A percentile compares a stretch with the other conserved stretches of the same genome.
Conservation (phyloP, 768 basidiomycete species). For the Kwoniella mangroviensis region DNA sequence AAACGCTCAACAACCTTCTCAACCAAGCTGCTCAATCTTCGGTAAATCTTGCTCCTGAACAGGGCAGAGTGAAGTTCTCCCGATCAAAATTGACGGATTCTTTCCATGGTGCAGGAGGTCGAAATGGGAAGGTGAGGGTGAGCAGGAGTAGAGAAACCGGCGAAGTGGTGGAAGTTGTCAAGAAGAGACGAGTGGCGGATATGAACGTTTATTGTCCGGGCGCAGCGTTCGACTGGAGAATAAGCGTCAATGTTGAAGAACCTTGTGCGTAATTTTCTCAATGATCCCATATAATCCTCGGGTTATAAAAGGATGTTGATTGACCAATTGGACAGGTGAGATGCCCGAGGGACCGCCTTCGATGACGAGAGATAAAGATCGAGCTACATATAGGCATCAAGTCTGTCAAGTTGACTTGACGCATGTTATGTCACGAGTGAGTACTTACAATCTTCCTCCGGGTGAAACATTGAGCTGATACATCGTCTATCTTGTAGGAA, state of each 20-base stretch:
- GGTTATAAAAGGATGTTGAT: no score
- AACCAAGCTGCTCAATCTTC: slow-evolving; percentile 70
- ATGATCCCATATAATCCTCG: neutral
- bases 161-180: slow-evolving; percentile 69
- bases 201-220: slow-evolving; percentile 86
- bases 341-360: slow-evolving; percentile 36
- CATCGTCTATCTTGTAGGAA: neutral
- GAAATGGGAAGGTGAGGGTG: slow-evolving; percentile 73
- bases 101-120: slow-evolving; percentile 63
- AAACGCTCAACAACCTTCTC: slow-evolving; percentile 81
- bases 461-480: neutral
- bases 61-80: slow-evolving; percentile 69
- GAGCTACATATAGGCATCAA: slow-evolving; percentile 91
- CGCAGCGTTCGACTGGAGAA: slow-evolving; percentile 82
- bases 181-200: slow-evolving; percentile 82
- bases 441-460: slow-evolving; percentile 2
- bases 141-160: slow-evolving; percentile 78
- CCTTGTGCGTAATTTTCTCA: slow-evolving; percentile 66
- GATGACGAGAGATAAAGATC: slow-evolving; percentile 71
- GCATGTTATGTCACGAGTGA: slow-evolving; percentile 70
- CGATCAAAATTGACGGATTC: slow-evolving; percentile 80
- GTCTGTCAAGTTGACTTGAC: slow-evolving; percentile 92
- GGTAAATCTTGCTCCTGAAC: slow-evolving; percentile 58
- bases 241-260: slow-evolving; percentile 90
- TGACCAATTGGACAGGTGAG: slow-evolving; percentile 26